phyloP scores from a whole-genome alignment of 1,284 basidiomycete species.

The Filobasidium uniguttulatum region DNA sequence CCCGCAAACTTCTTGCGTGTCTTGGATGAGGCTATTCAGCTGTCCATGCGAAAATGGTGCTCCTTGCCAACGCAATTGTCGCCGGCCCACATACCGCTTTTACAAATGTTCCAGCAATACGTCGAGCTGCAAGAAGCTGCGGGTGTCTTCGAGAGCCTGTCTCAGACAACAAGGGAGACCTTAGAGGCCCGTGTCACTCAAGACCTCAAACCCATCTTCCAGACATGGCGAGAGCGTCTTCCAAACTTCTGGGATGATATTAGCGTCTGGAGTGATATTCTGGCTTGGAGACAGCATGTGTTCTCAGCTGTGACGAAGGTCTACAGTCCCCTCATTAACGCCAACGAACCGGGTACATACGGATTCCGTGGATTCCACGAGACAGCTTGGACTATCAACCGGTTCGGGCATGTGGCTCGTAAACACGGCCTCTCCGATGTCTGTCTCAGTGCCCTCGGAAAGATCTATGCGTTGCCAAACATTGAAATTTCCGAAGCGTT shows the following conservation, averaged over 20 bases:
- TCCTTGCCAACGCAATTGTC: slow-evolving; percentile 72
- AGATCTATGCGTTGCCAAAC: slow-evolving; percentile 97
- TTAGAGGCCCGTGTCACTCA: slow-evolving; percentile 78
- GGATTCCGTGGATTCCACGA: slow-evolving; percentile 99
- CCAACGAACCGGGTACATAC: slow-evolving; percentile 49
- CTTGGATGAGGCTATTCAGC: slow-evolving; percentile 92
- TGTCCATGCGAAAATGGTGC: slow-evolving; percentile 92
- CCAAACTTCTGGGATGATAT: slow-evolving; percentile 97
- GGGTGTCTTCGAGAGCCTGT: slow-evolving; percentile 81
- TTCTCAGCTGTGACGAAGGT: slow-evolving; percentile 91
- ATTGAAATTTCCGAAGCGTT: slow-evolving; percentile 99
- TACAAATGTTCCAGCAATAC: slow-evolving; percentile 98
- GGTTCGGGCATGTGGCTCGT: slow-evolving; percentile 97
- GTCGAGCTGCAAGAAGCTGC: slow-evolving; percentile 95
- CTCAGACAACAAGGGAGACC: slow-evolving; percentile 74
- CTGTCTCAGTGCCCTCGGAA: slow-evolving; percentile 86
- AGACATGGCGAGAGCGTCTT: slow-evolving; percentile 92
- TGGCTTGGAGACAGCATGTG: slow-evolving; percentile 90
- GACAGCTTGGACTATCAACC: slow-evolving; percentile 99
- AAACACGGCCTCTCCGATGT: slow-evolving; percentile 95
- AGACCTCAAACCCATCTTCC: slow-evolving; percentile 89
- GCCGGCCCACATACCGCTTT: slow-evolving; percentile 78
- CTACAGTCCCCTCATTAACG: slow-evolving; percentile 76
- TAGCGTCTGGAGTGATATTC: slow-evolving; percentile 95
- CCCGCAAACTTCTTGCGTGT: slow-evolving; percentile 62